Conservation (phyloP, 2,329 filamentous ascomycete species). For the Ciborinia camelliae region DNA sequence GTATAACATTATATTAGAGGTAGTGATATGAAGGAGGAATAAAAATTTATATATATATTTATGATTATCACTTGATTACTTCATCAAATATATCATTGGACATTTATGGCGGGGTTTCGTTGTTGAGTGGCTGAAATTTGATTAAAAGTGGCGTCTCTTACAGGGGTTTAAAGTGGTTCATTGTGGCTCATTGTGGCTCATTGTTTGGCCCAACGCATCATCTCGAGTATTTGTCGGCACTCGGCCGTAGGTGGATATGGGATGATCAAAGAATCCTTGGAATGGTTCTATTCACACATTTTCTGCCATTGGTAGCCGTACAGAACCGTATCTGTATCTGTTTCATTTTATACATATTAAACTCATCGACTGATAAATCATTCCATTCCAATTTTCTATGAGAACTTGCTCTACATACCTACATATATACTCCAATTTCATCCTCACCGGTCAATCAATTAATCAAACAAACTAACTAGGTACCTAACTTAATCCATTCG, state of each 20-base stretch:
- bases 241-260: neutral
- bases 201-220: neutral
- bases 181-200: too few species aligned
- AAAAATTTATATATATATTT: too few species aligned
- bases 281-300: neutral
- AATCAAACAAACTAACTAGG: neutral
- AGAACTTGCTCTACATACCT: neutral
- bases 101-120: neutral
- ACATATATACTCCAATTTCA: neutral
- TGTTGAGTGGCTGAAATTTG: neutral
- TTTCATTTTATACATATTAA: too few species aligned
- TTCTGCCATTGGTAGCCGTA: too few species aligned
- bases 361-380: neutral
- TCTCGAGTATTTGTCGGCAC: neutral
- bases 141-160: conserved; percentile 1
- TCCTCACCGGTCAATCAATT: neutral
- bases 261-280: neutral
- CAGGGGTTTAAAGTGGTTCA: neutral
- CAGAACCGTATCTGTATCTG: too few species aligned
- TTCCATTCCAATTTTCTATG: neutral
- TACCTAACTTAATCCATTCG: neutral
- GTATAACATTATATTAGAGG: too few species aligned
- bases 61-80: too few species aligned
- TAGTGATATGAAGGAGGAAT: too few species aligned
- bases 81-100: neutral